A percentile compares a stretch with the other conserved stretches of the same genome.
Evolutionary conservation across 2,329 filamentous ascomycete genomes (phyloP).

Genomic region (Basipetospora chlamydospora): DNA sequence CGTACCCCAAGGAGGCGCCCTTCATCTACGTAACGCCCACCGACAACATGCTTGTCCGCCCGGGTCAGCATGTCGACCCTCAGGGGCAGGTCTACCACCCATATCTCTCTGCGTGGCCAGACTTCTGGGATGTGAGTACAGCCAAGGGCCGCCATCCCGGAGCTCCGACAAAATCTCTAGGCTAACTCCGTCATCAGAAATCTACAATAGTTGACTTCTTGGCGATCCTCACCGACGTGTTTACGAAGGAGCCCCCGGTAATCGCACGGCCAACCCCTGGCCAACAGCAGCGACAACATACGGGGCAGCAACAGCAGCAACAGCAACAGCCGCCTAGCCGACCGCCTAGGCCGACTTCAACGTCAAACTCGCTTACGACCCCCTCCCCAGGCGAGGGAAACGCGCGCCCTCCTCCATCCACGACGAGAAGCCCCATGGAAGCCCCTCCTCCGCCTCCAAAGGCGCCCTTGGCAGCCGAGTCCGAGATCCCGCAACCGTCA

Average conservation of each 20-base stretch:
- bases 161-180: neutral
- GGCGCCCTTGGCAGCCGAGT: slow-evolving; percentile 9
- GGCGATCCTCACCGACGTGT: slow-evolving; percentile 68
- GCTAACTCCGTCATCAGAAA: slow-evolving; percentile 39
- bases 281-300: slow-evolving; percentile 1
- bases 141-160: neutral
- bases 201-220: slow-evolving; percentile 75
- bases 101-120: slow-evolving; percentile 78
- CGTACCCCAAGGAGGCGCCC: slow-evolving; percentile 74
- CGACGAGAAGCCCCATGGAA: slow-evolving; percentile 31
- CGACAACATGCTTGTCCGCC: slow-evolving; percentile 75
- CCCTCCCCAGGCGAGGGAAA: slow-evolving; percentile 43
- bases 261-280: slow-evolving; percentile 40
- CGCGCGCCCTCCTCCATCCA: slow-evolving; percentile 50
- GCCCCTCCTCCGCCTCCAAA: slow-evolving; percentile 4
- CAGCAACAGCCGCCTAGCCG: neutral
- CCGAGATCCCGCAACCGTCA: slow-evolving; percentile 15
- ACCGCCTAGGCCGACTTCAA: slow-evolving; percentile 14
- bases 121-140: slow-evolving; percentile 73
- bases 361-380: neutral
- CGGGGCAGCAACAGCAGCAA: no score
- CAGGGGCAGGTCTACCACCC: slow-evolving; percentile 93
- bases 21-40: slow-evolving; percentile 81
- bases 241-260: slow-evolving; percentile 88
- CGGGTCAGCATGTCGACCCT: slow-evolving; percentile 86